These are phyloP conservation scores for Filobasidium wieringae DNA, from an alignment of 768 basidiomycete genomes.

Conservation along the genomic window DNA sequence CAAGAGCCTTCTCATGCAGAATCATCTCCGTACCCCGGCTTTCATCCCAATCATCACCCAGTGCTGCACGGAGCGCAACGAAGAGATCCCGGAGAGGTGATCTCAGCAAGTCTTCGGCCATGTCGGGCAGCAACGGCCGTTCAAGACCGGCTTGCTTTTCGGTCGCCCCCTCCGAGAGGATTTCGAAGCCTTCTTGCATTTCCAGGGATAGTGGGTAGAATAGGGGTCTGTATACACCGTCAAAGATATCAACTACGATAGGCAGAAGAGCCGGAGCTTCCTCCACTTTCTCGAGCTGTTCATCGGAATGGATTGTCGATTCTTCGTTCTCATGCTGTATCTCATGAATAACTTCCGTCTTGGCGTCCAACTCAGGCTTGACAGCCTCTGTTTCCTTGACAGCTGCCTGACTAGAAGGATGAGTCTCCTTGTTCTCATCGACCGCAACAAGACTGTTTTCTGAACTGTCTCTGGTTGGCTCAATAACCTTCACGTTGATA, in stretches of 20 bases:
- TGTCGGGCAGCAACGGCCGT: not conserved
- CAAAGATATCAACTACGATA: conserved; percentile 2
- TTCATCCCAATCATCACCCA: conserved; percentile 8
- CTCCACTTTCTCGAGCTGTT: not conserved
- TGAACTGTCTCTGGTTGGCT: too few species aligned
- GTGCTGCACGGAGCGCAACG: not conserved
- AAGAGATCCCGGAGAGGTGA: conserved; percentile 7
- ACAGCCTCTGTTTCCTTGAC: not conserved
- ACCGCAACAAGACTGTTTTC: too few species aligned
- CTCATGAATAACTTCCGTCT: not conserved
- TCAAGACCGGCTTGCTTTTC: not conserved
- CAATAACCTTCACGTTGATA: too few species aligned
- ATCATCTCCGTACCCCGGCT: conserved; percentile 9
- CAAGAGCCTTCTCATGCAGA: not conserved
- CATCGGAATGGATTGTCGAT: not conserved
- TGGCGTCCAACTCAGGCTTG: not conserved
- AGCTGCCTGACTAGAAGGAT: not conserved
- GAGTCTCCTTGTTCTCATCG: not conserved
- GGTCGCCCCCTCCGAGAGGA: not conserved
- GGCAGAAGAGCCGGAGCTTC: not conserved
- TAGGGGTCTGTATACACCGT: not conserved
- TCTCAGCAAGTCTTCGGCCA: not conserved
- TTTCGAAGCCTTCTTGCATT: not conserved
- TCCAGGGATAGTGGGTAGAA: conserved; percentile 1
- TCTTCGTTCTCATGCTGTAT: not conserved